These are phyloP conservation scores for Talaromyces sp. DNA, from an alignment of 2,329 filamentous ascomycete species.

Conservation along the genomic window DNA sequence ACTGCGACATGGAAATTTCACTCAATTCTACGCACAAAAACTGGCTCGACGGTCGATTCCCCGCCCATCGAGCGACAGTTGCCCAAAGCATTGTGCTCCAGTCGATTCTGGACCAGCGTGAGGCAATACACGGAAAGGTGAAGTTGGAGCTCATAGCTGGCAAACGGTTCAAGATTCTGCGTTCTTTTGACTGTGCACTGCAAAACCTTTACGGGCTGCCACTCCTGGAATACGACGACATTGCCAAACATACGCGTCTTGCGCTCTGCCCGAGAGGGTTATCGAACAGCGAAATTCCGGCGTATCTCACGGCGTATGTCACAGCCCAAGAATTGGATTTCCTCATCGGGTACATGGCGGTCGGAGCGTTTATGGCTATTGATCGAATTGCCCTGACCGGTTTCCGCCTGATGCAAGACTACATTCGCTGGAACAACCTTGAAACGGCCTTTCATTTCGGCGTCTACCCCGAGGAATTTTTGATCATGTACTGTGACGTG, in stretches of 20 bases:
- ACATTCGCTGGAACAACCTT: constrained; percentile 24
- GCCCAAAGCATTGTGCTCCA: constrained; percentile 20
- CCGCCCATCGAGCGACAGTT: constrained; percentile 18
- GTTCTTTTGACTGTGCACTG: constrained; percentile 21
- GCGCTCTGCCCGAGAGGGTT: constrained; percentile 10
- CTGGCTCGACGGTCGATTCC: constrained; percentile 7
- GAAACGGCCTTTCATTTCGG: constrained; percentile 25
- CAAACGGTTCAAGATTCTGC: constrained; percentile 18
- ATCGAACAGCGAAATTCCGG: constrained; percentile 2
- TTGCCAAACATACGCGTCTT: constrained; percentile 14
- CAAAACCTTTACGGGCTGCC: constrained; percentile 22
- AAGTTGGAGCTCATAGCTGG: constrained; percentile 15
- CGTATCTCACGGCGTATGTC: too few relatives aligned
- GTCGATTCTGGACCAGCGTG: constrained; percentile 12
- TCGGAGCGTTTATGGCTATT: constrained; percentile 25
- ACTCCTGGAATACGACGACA: constrained; percentile 13
- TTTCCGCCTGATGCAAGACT: constrained; percentile 17
- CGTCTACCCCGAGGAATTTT: constrained; percentile 16
- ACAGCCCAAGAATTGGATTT: constrained; percentile 21
- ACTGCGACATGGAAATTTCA: constrained; percentile 17
- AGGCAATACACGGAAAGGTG: background rate
- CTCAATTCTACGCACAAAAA: constrained; percentile 15
- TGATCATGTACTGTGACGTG: constrained; percentile 11
- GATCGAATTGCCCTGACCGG: constrained; percentile 19
- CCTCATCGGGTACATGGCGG: constrained; percentile 24